phyloP scores from a whole-genome alignment of 2,329 filamentous ascomycete genomes.

The Macroventuria anomochaeta region DNA sequence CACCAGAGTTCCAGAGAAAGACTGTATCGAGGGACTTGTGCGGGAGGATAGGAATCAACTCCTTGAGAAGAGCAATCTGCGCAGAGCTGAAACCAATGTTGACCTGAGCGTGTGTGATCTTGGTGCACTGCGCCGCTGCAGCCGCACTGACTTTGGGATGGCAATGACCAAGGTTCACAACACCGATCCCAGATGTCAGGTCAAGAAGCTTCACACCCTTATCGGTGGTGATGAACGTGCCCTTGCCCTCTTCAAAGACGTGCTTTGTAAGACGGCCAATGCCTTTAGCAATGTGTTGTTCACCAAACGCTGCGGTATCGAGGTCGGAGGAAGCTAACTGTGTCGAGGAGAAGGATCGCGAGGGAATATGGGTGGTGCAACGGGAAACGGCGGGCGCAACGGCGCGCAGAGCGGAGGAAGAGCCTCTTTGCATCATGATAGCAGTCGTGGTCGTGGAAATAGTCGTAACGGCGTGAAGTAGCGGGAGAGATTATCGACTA shows the following conservation, averaged over 20 bases:
- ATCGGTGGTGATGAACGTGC: slow-evolving; percentile 40
- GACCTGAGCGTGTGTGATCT: slow-evolving; percentile 40
- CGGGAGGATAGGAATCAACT: slow-evolving; percentile 38
- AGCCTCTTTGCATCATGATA: slow-evolving; percentile 20
- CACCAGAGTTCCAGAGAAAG: slow-evolving; percentile 42
- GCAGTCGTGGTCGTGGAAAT: neutral
- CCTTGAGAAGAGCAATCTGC: slow-evolving; percentile 37
- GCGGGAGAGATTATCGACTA: neutral
- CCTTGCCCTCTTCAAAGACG: slow-evolving; percentile 40
- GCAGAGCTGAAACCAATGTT: slow-evolving; percentile 41
- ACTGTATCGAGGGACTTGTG: slow-evolving; percentile 37
- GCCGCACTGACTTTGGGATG: slow-evolving; percentile 42
- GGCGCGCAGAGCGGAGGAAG: slow-evolving; percentile 21
- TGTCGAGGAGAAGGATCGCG: slow-evolving; percentile 29
- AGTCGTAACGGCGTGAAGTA: neutral
- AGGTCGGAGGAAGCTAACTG: slow-evolving; percentile 20
- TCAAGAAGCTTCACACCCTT: slow-evolving; percentile 42
- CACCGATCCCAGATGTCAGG: slow-evolving; percentile 38
- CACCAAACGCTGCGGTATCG: slow-evolving; percentile 35
- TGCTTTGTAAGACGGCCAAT: slow-evolving; percentile 42
- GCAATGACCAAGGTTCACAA: slow-evolving; percentile 40
- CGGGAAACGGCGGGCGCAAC: slow-evolving; percentile 20
- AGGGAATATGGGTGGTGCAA: slow-evolving; percentile 2
- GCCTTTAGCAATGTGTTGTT: slow-evolving; percentile 40
- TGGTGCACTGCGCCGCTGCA: slow-evolving; percentile 38